Percentiles rank a stretch among this genome's conserved stretches.
Conservation (phyloP, 768 basidiomycete genomes). For the Pisolithus sp. region DNA sequence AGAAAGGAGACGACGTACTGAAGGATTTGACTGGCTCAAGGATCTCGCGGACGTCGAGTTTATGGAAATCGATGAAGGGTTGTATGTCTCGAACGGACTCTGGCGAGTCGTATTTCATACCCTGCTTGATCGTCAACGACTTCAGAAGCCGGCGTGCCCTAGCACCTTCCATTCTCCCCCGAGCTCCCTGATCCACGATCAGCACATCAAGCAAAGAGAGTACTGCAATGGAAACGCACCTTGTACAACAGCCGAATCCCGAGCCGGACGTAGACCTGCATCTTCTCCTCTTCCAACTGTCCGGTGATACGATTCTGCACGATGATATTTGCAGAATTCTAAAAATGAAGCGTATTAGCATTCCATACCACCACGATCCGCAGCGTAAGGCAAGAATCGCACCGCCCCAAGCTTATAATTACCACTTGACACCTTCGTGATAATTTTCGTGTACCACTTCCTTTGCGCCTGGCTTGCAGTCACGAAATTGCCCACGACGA, state of each 20-base stretch:
- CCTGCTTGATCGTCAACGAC: constrained; percentile 89
- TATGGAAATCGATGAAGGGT: constrained; percentile 85
- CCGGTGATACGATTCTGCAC: constrained; percentile 93
- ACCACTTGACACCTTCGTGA: constrained; percentile 80
- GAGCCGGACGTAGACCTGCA: constrained; percentile 89
- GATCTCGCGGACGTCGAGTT: constrained; percentile 77
- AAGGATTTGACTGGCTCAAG: constrained; percentile 78
- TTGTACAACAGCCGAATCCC: constrained; percentile 92
- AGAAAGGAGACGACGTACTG: constrained; percentile 41
- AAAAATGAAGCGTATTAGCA: neutral
- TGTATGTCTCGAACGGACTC: constrained; percentile 81
- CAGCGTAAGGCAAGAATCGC: constrained; percentile 23
- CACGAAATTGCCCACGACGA: constrained; percentile 92
- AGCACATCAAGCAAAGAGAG: neutral
- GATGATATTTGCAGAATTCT: constrained; percentile 98
- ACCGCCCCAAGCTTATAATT: constrained; percentile 89
- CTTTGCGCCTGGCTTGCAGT: constrained; percentile 92
- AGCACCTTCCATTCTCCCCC: constrained; percentile 82
- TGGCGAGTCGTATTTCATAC: constrained; percentile 84
- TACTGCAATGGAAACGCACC: constrained; percentile 27
- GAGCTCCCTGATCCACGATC: constrained; percentile 52
- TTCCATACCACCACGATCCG: neutral
- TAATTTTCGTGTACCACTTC: constrained; percentile 93
- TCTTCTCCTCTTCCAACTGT: constrained; percentile 95
- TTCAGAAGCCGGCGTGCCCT: constrained; percentile 80